These are phyloP conservation scores for Aureobasidium subglaciale DNA, from an alignment of 2,329 filamentous ascomycete species.

Conservation along the genomic window DNA sequence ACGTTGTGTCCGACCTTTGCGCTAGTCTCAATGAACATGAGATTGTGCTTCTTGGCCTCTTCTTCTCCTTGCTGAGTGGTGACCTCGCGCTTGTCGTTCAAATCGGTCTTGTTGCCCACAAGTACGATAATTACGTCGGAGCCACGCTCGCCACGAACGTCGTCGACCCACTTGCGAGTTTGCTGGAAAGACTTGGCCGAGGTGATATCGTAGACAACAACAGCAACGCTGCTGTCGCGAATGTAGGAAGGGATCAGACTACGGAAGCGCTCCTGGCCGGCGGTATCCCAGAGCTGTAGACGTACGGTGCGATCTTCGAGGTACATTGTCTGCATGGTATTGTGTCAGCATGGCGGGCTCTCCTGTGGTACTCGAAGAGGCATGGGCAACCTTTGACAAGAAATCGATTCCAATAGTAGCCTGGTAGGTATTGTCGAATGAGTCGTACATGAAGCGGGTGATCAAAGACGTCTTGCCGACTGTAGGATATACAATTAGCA, in stretches of 20 bases:
- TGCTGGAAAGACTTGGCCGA: constrained; percentile 97
- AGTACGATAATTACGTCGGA: constrained; percentile 99
- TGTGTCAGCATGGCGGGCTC: neutral
- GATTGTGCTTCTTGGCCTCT: constrained; percentile 92
- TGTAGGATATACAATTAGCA: constrained; percentile 33
- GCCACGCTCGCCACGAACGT: constrained; percentile 89
- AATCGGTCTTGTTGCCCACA: constrained; percentile 97
- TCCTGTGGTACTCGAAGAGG: neutral
- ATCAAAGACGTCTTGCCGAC: constrained; percentile 98
- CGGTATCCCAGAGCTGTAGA: constrained; percentile 96
- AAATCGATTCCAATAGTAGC: constrained; percentile 99
- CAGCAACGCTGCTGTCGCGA: constrained; percentile 92
- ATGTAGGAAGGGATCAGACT: constrained; percentile 98
- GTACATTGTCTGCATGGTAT: constrained; percentile 76
- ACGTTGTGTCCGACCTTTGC: constrained; percentile 98
- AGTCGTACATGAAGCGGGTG: constrained; percentile 99
- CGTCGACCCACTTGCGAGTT: constrained; percentile 98
- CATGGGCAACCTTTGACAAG: constrained; percentile 73
- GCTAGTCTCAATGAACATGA: constrained; percentile 99
- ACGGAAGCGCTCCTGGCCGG: constrained; percentile 94
- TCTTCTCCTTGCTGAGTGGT: constrained; percentile 95
- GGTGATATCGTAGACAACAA: constrained; percentile 98
- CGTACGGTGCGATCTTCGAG: constrained; percentile 96
- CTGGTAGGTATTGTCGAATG: constrained; percentile 99
- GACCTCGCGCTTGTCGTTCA: constrained; percentile 97